Evolutionary conservation across 371 early-diverging fungal species (phyloP), one percentile per base, ranked within the genome.

Genomic region (Mucor circinelloides): DNA sequence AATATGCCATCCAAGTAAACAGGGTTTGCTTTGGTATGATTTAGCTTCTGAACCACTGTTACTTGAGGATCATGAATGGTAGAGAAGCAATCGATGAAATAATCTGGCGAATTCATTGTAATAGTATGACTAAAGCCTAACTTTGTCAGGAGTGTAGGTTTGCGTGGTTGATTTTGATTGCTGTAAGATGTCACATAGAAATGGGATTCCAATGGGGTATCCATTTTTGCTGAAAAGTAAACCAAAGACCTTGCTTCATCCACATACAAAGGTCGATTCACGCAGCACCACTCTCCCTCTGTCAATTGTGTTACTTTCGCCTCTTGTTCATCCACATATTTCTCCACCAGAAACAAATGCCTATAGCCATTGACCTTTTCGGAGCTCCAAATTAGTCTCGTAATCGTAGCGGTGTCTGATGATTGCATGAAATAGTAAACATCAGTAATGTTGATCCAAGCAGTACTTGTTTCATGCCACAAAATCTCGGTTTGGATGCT

Each of bases 371-470:
- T 72, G 13, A 83, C 76, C 28, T 76, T 78, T 68, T 94, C 93
- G 6, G 90, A 89, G 17, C 88, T 76, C 80, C 89, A 80, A 8
- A 92, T 83, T 25, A 93, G 80, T 30, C 69, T 34, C 2, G 69
- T 69, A 1, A 48, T 21, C 5, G 48, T 23, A 42, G 23, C 30
- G 2, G 56, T 3, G n/a, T 32, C 59, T 7, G 59, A 58, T 25
- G 34, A 10, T 13, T 76, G 40, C 10, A 89, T 74, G 56, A 88
- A 85, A 58, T 87, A 75, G 62, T 73, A 85, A 19, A 81, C 81
- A 30, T 89, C 88, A 0, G 85, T 79, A 21, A 92, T 80, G 66
- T 91, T 94, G 69, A 92, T 87, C 93, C 93, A 92, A 30, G 61
- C 64, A 8, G 71, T 55, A 19, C 75, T 83, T 9, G 60, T 64